Percentiles rank a stretch among this genome's conserved stretches.
These are phyloP conservation scores for Lodderomyces metapsilosis DNA, from an alignment of 1,139 yeast genomes.

Conservation along the genomic window DNA sequence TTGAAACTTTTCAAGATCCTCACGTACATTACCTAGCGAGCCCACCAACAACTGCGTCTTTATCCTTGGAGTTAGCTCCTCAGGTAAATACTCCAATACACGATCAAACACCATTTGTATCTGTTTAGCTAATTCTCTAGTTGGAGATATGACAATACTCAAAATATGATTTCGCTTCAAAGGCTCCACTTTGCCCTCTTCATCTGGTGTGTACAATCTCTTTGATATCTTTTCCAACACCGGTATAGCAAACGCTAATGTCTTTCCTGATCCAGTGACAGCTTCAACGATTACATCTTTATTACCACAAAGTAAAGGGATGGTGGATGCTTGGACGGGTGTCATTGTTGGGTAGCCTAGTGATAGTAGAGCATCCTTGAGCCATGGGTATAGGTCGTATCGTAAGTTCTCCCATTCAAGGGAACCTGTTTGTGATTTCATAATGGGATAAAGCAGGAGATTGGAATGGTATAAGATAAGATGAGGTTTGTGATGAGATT, in stretches of 20 bases:
- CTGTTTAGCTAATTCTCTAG: constrained; percentile 88
- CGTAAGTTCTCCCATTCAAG: constrained; percentile 39
- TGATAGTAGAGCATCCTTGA: constrained; percentile 62
- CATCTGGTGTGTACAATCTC: constrained; percentile 23
- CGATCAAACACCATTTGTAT: constrained; percentile 65
- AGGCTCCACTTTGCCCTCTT: constrained; percentile 25
- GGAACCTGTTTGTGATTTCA: constrained; percentile 35
- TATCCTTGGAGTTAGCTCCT: constrained; percentile 34
- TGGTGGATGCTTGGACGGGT: constrained; percentile 95
- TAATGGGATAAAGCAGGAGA: not conserved
- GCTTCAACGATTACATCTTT: constrained; percentile 97
- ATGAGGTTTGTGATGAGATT: constrained; percentile 4
- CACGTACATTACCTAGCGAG: constrained; percentile 67
- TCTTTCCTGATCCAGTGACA: constrained; percentile 96
- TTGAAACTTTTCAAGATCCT: constrained; percentile 64
- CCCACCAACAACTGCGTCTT: constrained; percentile 79
- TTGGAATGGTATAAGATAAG: not conserved
- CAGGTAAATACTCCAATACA: constrained; percentile 61
- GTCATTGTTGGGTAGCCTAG: constrained; percentile 85
- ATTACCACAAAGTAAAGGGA: constrained; percentile 82
- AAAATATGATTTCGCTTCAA: constrained; percentile 63
- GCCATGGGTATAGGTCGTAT: constrained; percentile 42
- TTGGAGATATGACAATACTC: constrained; percentile 79
- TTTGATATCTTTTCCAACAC: constrained; percentile 61
- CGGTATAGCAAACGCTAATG: constrained; percentile 84